Conservation (phyloP, 208 protist genomes). For the Herpetomonas muscarum region DNA sequence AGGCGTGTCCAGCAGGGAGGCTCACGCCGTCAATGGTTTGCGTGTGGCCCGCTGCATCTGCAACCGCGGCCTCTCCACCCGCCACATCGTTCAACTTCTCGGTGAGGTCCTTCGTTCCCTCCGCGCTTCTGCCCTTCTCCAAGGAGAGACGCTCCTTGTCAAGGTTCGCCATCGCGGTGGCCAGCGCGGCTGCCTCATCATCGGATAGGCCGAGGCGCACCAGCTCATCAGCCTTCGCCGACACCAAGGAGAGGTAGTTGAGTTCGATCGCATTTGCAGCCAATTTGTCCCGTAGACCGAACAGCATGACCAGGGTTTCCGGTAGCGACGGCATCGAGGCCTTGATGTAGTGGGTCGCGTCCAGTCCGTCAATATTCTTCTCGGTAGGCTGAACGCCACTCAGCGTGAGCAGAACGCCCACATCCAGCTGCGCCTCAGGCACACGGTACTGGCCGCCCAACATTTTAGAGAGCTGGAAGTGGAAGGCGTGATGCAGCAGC, state of each 20-base stretch:
- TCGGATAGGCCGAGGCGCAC: background rate
- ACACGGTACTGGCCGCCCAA: conserved; percentile 59
- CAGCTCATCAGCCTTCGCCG: conserved; percentile 21
- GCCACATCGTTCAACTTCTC: too few species aligned
- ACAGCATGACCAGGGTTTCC: conserved; percentile 24
- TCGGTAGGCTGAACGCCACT: conserved; percentile 21
- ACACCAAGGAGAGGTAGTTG: conserved; percentile 50
- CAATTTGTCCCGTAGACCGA: conserved; percentile 20
- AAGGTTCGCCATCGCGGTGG: conserved; percentile 13
- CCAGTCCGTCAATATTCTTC: conserved; percentile 27
- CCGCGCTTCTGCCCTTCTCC: background rate
- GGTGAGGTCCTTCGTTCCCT: background rate
- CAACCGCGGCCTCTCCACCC: too few species aligned
- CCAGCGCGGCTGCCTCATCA: background rate
- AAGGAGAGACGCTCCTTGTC: conserved; percentile 30
- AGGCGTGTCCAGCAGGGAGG: conserved; percentile 9
- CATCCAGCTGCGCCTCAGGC: conserved; percentile 56
- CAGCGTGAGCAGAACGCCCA: conserved; percentile 44
- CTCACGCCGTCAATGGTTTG: too few species aligned
- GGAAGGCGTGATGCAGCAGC: conserved; percentile 55
- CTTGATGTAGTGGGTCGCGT: conserved; percentile 24
- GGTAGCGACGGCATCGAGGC: conserved; percentile 34
- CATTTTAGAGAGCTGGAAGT: conserved; percentile 47
- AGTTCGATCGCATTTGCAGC: conserved; percentile 17
- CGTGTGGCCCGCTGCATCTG: too few species aligned